Percentiles rank a stretch among this genome's conserved stretches.
phyloP scores from a whole-genome alignment of 225 moss, liverwort and hornwort species.

The Physcomitrellopsis africana region DNA sequence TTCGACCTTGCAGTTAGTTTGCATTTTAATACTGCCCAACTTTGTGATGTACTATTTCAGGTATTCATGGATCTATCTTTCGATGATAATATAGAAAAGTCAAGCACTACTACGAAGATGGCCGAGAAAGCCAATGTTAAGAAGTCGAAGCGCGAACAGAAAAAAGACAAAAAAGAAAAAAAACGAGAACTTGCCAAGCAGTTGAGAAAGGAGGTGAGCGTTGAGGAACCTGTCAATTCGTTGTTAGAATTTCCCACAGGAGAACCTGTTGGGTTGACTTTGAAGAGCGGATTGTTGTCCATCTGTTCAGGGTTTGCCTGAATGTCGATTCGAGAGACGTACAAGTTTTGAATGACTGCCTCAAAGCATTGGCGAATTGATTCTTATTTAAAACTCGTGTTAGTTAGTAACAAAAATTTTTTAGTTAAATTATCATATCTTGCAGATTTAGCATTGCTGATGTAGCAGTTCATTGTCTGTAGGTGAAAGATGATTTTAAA shows the following conservation, averaged over 20 bases:
- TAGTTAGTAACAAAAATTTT: neutral
- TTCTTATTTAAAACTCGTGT: too few species aligned
- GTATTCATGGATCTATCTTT: constrained; percentile 82
- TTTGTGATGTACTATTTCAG: constrained; percentile 44
- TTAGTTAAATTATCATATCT: neutral
- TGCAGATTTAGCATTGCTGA: constrained; percentile 20
- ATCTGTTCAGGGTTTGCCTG: neutral
- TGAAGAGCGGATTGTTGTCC: too few species aligned
- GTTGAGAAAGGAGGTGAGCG: constrained; percentile 86
- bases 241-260: neutral
- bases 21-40: constrained; percentile 2
- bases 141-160: constrained; percentile 80
- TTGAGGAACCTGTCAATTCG: neutral
- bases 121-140: constrained; percentile 59
- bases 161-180: constrained; percentile 85
- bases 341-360: too few species aligned
- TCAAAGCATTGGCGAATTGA: too few species aligned
- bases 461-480: constrained; percentile 19
- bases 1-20: constrained; percentile 20
- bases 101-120: constrained; percentile 63
- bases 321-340: neutral
- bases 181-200: constrained; percentile 87
- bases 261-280: too few species aligned
- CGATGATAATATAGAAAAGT: constrained; percentile 77
- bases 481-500: constrained; percentile 96